A percentile compares a stretch with the other conserved stretches of the same genome.
Conservation (phyloP, 2,329 filamentous ascomycete genomes). For the Lachnellula occidentalis region DNA sequence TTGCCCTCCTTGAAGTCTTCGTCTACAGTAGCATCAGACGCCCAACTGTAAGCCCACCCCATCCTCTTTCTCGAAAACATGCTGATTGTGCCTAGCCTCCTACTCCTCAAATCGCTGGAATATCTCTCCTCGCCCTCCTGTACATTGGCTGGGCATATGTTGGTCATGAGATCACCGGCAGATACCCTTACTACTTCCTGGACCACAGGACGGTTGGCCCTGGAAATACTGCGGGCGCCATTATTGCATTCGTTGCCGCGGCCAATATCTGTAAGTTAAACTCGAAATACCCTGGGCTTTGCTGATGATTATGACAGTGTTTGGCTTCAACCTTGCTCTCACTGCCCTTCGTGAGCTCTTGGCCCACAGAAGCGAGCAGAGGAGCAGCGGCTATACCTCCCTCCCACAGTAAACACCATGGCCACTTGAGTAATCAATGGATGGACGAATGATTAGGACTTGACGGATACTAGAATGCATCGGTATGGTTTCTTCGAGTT, state of each 20-base stretch:
- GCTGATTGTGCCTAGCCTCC: constrained; percentile 22
- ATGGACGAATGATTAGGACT: not conserved
- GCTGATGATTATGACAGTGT: constrained; percentile 13
- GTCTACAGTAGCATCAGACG: constrained; percentile 30
- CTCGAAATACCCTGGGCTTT: not conserved
- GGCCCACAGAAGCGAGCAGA: constrained; percentile 17
- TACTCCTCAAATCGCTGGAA: constrained; percentile 18
- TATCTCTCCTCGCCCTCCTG: constrained; percentile 18
- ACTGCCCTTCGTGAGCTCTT: constrained; percentile 19
- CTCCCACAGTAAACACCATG: constrained; percentile 17
- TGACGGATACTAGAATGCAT: not conserved
- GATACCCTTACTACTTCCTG: constrained; percentile 29
- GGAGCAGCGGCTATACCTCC: constrained; percentile 17
- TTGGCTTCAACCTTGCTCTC: constrained; percentile 18
- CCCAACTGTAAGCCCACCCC: constrained; percentile 22
- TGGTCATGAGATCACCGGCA: constrained; percentile 23
- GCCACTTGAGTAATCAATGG: not conserved
- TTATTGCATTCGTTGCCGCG: constrained; percentile 18
- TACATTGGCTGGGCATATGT: constrained; percentile 30
- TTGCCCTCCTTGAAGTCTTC: constrained; percentile 30
- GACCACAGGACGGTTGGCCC: constrained; percentile 25
- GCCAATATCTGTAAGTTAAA: constrained; percentile 21
- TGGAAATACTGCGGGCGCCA: constrained; percentile 21
- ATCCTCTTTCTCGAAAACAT: not conserved
- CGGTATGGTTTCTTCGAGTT: not conserved